Percentiles rank a stretch among this genome's conserved stretches.
These are phyloP conservation scores for Volvox reticuliferus DNA, from an alignment of 139 green algal species.

Conservation along the genomic window DNA sequence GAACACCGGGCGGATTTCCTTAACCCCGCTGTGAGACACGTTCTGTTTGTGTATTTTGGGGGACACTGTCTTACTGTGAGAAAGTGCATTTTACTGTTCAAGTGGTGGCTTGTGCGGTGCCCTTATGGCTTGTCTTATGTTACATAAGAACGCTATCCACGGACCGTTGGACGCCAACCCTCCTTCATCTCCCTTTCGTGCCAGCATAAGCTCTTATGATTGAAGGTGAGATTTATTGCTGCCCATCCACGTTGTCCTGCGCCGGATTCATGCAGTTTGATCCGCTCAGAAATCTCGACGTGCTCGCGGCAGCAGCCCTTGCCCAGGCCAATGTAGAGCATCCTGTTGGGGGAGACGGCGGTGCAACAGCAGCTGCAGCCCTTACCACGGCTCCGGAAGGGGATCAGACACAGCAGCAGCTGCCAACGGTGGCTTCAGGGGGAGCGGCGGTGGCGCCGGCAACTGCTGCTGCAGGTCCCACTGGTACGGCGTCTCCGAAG, in stretches of 20 bases:
- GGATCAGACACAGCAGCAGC: not conserved
- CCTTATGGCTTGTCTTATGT: not conserved
- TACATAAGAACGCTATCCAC: not conserved
- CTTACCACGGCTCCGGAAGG: not conserved
- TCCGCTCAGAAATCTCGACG: slow-evolving; percentile 36
- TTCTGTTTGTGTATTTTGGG: too few relatives aligned
- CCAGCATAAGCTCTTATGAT: not conserved
- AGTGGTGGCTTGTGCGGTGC: not conserved
- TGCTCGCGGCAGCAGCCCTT: slow-evolving; percentile 31
- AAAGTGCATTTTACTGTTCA: not conserved
- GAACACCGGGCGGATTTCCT: too few relatives aligned
- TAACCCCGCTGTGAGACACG: too few relatives aligned
- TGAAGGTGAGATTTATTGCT: not conserved
- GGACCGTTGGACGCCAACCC: not conserved
- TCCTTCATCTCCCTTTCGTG: not conserved
- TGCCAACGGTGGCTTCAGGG: not conserved
- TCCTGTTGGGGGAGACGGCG: not conserved
- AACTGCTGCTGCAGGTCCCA: not conserved
- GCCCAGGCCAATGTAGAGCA: slow-evolving; percentile 15
- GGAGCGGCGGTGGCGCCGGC: not conserved
- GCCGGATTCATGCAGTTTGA: slow-evolving; percentile 7
- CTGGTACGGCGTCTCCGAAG: not conserved
- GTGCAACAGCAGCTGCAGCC: not conserved
- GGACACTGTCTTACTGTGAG: too few relatives aligned
- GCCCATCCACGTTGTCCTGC: not conserved